Evolutionary conservation across 306 rosid genomes (phyloP), one percentile per base, ranked within the genome.

Genomic region (Echinosophora koreensis): DNA sequence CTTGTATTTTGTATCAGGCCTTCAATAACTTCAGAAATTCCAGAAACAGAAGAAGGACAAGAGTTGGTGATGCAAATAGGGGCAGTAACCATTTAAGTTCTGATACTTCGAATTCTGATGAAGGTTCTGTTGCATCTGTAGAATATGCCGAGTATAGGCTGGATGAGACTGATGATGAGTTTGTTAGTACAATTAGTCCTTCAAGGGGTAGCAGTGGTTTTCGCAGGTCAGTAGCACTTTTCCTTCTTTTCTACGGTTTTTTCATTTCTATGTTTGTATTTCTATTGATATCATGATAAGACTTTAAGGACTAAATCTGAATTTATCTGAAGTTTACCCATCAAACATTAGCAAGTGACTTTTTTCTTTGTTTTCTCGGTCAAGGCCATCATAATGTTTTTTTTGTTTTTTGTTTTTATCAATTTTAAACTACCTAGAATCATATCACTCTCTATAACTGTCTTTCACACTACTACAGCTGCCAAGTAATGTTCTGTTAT

Each of bases 1-100:
- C 96, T 30, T 92, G 97, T 73, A 92, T 92, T 62, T 84, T 92
- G 79, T 90, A 90, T 86, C 92, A 92, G 76, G 93, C 90, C 18
- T 92, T 92, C 63, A 89, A 87, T 69, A 90, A 92, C 77, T 82
- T 92, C 34, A 85, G 96, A 77, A 92, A 74, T 82, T 88, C 92
- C 5, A 86, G 97, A 73, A 90, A 88, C 71, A 77, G 96, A 81
- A 87, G 96, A 74, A 81, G 96, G 72, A 81, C 96, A 11, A 92
- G 93, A 84, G 86, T 83, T 63, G 73, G 81, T 72, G 88, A 85
- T 68, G 66, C 87, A 30, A 88, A 90, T 78, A 81, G 97, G 76
- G 90, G 87, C 60, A 76, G 67, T 71, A 90, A 76, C 17, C 85
- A 88, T 15, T 65, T 79, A 46, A 92, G 96, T 81, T 88, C 73